Evolutionary conservation across 2,329 filamentous ascomycete species (phyloP).

Genomic region (Bertia moriformis): DNA sequence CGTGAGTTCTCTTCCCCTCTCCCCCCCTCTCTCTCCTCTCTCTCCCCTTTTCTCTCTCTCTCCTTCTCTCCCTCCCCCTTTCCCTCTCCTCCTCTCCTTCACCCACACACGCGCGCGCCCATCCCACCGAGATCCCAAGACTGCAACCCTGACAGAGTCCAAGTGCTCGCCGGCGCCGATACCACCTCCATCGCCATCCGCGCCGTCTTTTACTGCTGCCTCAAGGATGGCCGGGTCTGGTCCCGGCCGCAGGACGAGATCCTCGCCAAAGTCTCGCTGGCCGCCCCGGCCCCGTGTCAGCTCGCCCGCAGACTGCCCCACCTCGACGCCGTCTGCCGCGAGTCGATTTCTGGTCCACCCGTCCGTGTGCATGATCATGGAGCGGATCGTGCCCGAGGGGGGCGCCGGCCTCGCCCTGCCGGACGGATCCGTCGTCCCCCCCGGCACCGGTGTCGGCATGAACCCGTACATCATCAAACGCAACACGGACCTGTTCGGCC

Average conservation of each 20-base stretch:
- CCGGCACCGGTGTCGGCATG: slow-evolving; percentile 22
- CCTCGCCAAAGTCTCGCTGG: slow-evolving; percentile 12
- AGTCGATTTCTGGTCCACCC: slow-evolving; percentile 34
- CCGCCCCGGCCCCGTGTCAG: slow-evolving; percentile 8
- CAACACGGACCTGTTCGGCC: slow-evolving; percentile 25
- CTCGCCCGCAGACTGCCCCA: slow-evolving; percentile 18
- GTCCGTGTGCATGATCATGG: slow-evolving; percentile 27
- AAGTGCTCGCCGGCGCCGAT: slow-evolving; percentile 21
- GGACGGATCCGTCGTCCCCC: slow-evolving; percentile 17
- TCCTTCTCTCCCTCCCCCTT: too few relatives aligned
- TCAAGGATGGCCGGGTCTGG: slow-evolving; percentile 13
- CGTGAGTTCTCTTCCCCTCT: too few relatives aligned
- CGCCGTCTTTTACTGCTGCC: slow-evolving; percentile 18
- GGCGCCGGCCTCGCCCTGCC: slow-evolving; percentile 19
- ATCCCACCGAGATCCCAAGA: too few relatives aligned
- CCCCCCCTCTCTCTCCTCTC: too few relatives aligned
- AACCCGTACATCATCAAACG: slow-evolving; percentile 21
- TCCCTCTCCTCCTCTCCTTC: too few relatives aligned
- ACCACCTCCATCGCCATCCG: slow-evolving; percentile 18
- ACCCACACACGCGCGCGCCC: too few relatives aligned
- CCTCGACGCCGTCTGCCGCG: slow-evolving; percentile 34
- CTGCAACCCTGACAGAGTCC: slow-evolving; percentile 7
- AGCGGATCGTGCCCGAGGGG: slow-evolving; percentile 31
- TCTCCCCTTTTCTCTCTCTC: too few relatives aligned
- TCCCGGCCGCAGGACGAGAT: slow-evolving; percentile 21